Evolutionary conservation across 1,284 basidiomycete genomes (phyloP).

Genomic region (Ganoderma boninense): DNA sequence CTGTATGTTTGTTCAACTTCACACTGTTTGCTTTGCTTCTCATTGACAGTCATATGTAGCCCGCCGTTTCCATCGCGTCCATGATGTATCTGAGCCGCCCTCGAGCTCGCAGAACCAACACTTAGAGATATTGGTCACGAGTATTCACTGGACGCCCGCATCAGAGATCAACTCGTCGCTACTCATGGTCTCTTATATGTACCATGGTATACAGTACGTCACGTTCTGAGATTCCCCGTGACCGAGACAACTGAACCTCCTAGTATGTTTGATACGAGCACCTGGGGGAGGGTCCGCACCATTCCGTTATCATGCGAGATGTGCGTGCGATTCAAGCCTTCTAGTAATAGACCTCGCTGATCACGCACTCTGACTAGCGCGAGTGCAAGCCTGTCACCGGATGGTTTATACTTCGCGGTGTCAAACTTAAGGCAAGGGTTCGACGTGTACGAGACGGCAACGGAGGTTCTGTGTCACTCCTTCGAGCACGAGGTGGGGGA

Average conservation of each 20-base stretch:
- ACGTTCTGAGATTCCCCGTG: too few relatives aligned
- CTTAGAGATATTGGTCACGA: slow-evolving; percentile 2
- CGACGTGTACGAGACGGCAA: slow-evolving; percentile 14
- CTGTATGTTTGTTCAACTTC: too few relatives aligned
- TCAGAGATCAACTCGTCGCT: neutral
- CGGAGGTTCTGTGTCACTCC: neutral
- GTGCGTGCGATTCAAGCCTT: too few relatives aligned
- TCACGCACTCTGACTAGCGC: slow-evolving; percentile 9
- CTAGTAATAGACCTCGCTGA: too few relatives aligned
- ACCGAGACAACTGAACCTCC: neutral
- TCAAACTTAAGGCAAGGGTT: slow-evolving; percentile 19
- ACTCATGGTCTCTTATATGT: slow-evolving; percentile 10
- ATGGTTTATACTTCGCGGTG: slow-evolving; percentile 6
- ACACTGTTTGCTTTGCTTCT: too few relatives aligned
- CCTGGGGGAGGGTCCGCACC: neutral
- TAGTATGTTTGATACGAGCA: neutral
- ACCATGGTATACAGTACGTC: slow-evolving; percentile 14
- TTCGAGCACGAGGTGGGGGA: neutral
- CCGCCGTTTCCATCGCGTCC: too few relatives aligned
- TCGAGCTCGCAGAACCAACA: neutral
- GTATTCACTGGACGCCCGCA: slow-evolving; percentile 14
- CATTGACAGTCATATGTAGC: too few relatives aligned
- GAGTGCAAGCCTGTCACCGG: slow-evolving; percentile 4
- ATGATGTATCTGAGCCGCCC: neutral
- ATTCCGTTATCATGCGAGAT: slow-evolving; percentile 1